These are phyloP conservation scores for Chamaecyparis obtusa DNA, from an alignment of 75 land plant species.

Conservation along the genomic window DNA sequence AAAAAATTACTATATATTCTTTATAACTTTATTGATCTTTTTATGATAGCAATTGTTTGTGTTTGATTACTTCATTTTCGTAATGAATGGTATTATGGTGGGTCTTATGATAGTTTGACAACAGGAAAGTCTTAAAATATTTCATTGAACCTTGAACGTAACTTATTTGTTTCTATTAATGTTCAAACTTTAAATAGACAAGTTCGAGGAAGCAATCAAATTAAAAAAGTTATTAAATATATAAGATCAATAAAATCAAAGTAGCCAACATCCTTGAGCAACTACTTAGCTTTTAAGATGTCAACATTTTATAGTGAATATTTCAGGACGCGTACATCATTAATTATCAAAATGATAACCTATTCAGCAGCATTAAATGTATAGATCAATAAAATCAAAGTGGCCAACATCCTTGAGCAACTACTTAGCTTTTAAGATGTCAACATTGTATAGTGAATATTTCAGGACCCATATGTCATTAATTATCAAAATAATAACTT, in stretches of 20 bases:
- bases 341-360: not conserved
- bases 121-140: not conserved
- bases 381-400: not conserved
- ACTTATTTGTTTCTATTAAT: not conserved
- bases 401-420: not conserved
- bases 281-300: not conserved
- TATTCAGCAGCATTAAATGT: not conserved
- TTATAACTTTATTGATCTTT: too few species aligned
- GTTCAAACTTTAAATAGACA: not conserved
- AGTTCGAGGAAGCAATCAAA: constrained; percentile 3
- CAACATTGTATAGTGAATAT: not conserved
- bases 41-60: too few species aligned
- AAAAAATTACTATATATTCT: not conserved
- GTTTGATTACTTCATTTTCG: not conserved
- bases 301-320: not conserved
- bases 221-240: not conserved
- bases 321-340: not conserved
- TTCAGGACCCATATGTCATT: not conserved
- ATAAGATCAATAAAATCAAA: not conserved
- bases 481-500: not conserved
- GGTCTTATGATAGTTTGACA: not conserved
- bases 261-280: not conserved
- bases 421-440: not conserved
- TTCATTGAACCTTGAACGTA: not conserved
- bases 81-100: not conserved